A percentile compares a stretch with the other conserved stretches of the same genome.
Evolutionary conservation across 202 grass and related monocot species (phyloP).

Genomic region (Miscanthus sacchariflorus): DNA sequence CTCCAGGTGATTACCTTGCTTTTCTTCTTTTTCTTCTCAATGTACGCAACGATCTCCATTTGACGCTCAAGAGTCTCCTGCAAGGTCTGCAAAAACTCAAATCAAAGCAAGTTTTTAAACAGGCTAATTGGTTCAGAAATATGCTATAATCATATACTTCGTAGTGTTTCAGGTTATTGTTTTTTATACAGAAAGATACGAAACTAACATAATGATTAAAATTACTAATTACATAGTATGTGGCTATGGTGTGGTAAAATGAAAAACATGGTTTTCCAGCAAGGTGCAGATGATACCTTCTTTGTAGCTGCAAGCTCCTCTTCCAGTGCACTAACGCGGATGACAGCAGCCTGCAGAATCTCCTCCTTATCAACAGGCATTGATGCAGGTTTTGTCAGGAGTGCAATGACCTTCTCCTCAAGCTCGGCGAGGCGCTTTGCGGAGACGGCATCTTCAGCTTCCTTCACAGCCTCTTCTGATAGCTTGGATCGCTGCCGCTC

Average conservation of each 20-base stretch:
- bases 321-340: slow-evolving; percentile 68
- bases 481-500: slow-evolving; percentile 34
- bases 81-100: slow-evolving; percentile 63
- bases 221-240: neutral
- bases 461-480: slow-evolving; percentile 39
- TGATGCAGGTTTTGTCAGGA: slow-evolving; percentile 56
- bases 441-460: slow-evolving; percentile 40
- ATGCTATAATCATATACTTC: neutral
- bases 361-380: slow-evolving; percentile 82
- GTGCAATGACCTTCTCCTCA: slow-evolving; percentile 74
- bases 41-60: slow-evolving; percentile 75
- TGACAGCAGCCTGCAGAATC: slow-evolving; percentile 72
- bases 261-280: slow-evolving; percentile 11
- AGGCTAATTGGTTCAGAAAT: slow-evolving; percentile 5
- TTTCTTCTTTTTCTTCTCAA: slow-evolving; percentile 96
- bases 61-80: slow-evolving; percentile 75
- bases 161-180: neutral
- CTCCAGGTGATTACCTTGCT: slow-evolving; percentile 53
- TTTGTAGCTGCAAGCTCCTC: slow-evolving; percentile 85
- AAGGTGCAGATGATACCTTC: slow-evolving; percentile 61
- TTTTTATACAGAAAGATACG: neutral
- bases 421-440: slow-evolving; percentile 77
- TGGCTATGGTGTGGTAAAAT: neutral
- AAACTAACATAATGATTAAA: neutral
- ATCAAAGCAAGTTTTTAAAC: neutral